These are phyloP conservation scores for Bipolaris bicolor DNA, from an alignment of 2,329 filamentous ascomycete species.

Conservation along the genomic window DNA sequence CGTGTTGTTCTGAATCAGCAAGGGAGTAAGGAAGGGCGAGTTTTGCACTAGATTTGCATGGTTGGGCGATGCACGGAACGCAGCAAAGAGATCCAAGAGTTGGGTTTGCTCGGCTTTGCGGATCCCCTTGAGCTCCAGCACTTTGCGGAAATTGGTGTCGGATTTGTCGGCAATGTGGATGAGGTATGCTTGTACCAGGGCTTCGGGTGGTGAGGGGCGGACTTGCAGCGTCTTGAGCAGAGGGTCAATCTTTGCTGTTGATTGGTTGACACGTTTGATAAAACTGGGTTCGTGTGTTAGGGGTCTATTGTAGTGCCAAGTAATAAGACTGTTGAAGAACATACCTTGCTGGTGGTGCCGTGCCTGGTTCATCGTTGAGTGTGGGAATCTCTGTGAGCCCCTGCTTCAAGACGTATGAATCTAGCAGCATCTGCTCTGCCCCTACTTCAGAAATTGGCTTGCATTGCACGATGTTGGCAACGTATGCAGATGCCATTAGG, in stretches of 20 bases:
- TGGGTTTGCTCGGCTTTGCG: constrained; percentile 78
- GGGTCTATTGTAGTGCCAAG: background rate
- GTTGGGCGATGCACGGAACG: constrained; percentile 71
- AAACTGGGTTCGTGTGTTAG: constrained; percentile 62
- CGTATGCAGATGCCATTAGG: constrained; percentile 77
- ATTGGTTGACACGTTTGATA: constrained; percentile 82
- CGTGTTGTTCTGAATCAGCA: constrained; percentile 39
- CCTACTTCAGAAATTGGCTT: constrained; percentile 91
- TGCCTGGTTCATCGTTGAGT: constrained; percentile 61
- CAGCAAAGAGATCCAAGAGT: constrained; percentile 88
- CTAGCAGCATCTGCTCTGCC: constrained; percentile 96
- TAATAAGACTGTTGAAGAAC: constrained; percentile 15
- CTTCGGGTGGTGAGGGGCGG: constrained; percentile 86
- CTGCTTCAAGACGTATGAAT: constrained; percentile 89
- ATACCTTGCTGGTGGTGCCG: constrained; percentile 61
- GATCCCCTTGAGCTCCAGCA: constrained; percentile 94
- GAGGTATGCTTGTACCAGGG: constrained; percentile 93
- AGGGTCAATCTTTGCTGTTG: constrained; percentile 86
- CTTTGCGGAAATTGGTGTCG: constrained; percentile 93
- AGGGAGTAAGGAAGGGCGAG: constrained; percentile 45
- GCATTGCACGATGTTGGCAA: constrained; percentile 85
- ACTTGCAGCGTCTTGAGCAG: constrained; percentile 97
- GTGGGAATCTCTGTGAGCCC: constrained; percentile 74
- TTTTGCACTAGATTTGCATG: constrained; percentile 67
- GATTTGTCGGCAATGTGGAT: constrained; percentile 95